Conservation (phyloP, 176 grass and related monocot species). For the Aegilops longissima region DNA sequence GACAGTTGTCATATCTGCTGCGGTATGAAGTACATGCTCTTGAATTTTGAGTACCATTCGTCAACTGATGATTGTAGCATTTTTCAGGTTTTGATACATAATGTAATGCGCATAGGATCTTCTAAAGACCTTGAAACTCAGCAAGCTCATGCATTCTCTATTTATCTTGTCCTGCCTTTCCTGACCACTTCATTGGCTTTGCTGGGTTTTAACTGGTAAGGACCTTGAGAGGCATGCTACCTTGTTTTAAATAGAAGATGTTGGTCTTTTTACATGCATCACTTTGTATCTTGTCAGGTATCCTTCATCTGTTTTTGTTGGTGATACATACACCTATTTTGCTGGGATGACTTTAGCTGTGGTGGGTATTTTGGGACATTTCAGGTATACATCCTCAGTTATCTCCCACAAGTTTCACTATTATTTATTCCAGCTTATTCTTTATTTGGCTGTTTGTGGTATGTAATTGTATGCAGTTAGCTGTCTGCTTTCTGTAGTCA, state of each 20-base stretch:
- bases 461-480: not conserved
- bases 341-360: conserved; percentile 96
- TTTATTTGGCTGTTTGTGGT: not conserved
- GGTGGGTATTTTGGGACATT: conserved; percentile 96
- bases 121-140: conserved; percentile 75
- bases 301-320: conserved; percentile 98
- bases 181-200: conserved; percentile 84
- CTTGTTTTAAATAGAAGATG: not conserved
- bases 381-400: conserved; percentile 67
- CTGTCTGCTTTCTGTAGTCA: not conserved
- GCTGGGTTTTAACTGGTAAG: conserved; percentile 95
- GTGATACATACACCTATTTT: conserved; percentile 99
- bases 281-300: conserved; percentile 59
- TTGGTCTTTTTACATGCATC: not conserved
- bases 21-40: conserved; percentile 49
- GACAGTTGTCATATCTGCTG: conserved; percentile 93
- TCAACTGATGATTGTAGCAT: conserved; percentile 8
- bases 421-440: not conserved
- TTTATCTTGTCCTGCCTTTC: conserved; percentile 91
- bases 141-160: conserved; percentile 98
- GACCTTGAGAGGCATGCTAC: conserved; percentile 12
- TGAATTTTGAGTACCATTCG: conserved; percentile 12
- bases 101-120: conserved; percentile 96
- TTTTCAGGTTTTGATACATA: conserved; percentile 98
- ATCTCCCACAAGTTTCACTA: not conserved